Base-by-base conservation (phyloP, 2,329 filamentous ascomycete species). In the Coccinonectria pachysandricola region DNA sequence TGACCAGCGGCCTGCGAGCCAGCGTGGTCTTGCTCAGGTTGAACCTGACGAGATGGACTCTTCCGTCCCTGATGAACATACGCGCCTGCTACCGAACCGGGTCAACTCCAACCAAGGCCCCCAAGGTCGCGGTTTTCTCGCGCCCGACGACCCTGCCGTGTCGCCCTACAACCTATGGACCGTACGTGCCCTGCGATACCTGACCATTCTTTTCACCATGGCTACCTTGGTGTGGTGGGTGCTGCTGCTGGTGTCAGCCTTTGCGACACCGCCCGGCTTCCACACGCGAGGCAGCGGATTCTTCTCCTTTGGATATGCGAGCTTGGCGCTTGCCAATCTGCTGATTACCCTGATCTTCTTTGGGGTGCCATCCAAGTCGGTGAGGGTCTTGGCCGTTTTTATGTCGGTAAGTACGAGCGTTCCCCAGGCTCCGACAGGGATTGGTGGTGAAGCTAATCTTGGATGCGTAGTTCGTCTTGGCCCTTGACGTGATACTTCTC, bases 131-230 rank as follows among this genome's bases (percentile, higher is more conserved):
- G 49, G 38, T 6, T 36, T 57, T 23, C 50, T 63, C 13, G 46
- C 45, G 7, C 57, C 59, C 12, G 59, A 63, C 28, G 59, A 63
- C 31, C 59, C 59, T 7, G 59, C 59, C n/a, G 59, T 93, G 55
- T 83, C 85, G 3, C 91, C 91, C 0, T 95, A 95, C 60, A 98
- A 98, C 45, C 71, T 96, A 19, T 94, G 86, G 79, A 84, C 75
- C 32, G 81, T 98, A 25, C 79, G 91, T 11, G 71, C 81, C 23
- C 64, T 91, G 28, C 75, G 86, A 49, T 83, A 77, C 48, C 54
- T 91, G 34, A 88, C 85, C 5, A 64, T 93, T 29, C 44, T 84
- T 19, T 82, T 95, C 48, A 64, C 88, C 12, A 53, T 75, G 26
- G 50, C 87, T 42, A 82, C 76, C 30, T 85, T 92, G 46, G 46